A percentile compares a stretch with the other conserved stretches of the same genome.
These are phyloP conservation scores for Penicillium pulvis DNA, from an alignment of 495 filamentous ascomycete species.

Conservation along the genomic window DNA sequence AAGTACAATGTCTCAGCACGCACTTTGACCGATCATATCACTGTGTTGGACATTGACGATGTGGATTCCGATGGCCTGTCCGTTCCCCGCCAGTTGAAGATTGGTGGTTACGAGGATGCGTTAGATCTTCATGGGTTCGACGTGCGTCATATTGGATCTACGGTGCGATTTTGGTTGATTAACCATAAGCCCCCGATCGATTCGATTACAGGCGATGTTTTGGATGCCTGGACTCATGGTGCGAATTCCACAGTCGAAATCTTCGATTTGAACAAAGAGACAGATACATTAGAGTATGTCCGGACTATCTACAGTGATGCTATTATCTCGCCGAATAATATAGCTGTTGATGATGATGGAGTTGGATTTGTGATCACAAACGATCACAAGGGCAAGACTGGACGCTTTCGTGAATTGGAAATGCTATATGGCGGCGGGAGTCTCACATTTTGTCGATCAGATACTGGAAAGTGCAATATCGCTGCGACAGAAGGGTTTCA, in stretches of 20 bases:
- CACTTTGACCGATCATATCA: conserved; percentile 33
- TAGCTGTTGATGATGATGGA: conserved; percentile 32
- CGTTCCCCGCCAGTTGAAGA: conserved; percentile 22
- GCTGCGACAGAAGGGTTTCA: conserved; percentile 20
- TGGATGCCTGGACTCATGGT: conserved; percentile 31
- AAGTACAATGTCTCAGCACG: conserved; percentile 20
- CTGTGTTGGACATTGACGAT: conserved; percentile 36
- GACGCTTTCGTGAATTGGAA: conserved; percentile 22
- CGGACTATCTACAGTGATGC: conserved; percentile 30
- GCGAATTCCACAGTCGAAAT: conserved; percentile 44
- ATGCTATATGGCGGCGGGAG: conserved; percentile 18
- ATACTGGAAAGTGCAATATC: conserved; percentile 31
- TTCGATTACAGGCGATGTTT: conserved; percentile 26
- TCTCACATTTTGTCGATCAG: conserved; percentile 20
- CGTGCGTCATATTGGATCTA: conserved; percentile 15
- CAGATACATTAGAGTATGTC: conserved; percentile 28
- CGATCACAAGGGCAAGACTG: conserved; percentile 34
- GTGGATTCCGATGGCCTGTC: conserved; percentile 24
- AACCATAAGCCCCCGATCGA: conserved; percentile 44
- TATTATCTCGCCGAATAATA: conserved; percentile 37
- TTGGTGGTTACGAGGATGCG: conserved; percentile 25
- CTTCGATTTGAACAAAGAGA: conserved; percentile 21
- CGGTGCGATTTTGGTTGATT: conserved; percentile 37
- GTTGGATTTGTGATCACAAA: conserved; percentile 35
- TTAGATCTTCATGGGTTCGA: conserved; percentile 39